phyloP scores from a whole-genome alignment of 1,284 basidiomycete genomes.

The Fomitopsis palustris region DNA sequence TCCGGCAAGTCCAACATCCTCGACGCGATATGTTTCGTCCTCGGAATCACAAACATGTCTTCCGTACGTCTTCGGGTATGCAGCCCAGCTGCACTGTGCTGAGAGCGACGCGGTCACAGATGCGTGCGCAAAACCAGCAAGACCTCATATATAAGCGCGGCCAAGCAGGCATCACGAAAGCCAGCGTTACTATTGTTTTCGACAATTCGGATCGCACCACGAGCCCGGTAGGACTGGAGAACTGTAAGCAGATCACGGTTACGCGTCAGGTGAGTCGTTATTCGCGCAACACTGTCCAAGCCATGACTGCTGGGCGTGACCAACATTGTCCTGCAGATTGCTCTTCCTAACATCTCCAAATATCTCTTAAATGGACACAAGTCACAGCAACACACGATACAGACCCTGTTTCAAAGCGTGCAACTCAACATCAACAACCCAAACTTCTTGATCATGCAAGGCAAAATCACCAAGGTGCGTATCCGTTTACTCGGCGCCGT shows the following conservation, averaged over 20 bases:
- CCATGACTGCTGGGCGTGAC: too few species aligned
- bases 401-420: conserved; percentile 94
- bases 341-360: conserved; percentile 92
- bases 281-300: background rate
- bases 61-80: conserved; percentile 43
- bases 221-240: conserved; percentile 85
- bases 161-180: conserved; percentile 95
- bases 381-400: conserved; percentile 83
- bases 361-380: conserved; percentile 98
- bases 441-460: conserved; percentile 99
- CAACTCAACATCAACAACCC: conserved; percentile 99
- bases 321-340: conserved; percentile 61
- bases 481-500: background rate
- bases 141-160: conserved; percentile 98
- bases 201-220: conserved; percentile 93
- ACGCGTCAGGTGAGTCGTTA: conserved; percentile 78
- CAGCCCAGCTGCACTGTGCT: background rate
- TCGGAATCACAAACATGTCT: conserved; percentile 94
- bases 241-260: conserved; percentile 89
- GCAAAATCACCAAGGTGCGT: conserved; percentile 84
- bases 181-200: conserved; percentile 98
- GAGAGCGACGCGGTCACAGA: conserved; percentile 40
- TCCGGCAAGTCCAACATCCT: conserved; percentile 97
- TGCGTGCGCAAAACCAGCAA: conserved; percentile 94
- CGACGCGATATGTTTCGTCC: conserved; percentile 95